These are phyloP conservation scores for Aspergillus indologenus DNA, from an alignment of 495 filamentous ascomycete species.

Conservation along the genomic window DNA sequence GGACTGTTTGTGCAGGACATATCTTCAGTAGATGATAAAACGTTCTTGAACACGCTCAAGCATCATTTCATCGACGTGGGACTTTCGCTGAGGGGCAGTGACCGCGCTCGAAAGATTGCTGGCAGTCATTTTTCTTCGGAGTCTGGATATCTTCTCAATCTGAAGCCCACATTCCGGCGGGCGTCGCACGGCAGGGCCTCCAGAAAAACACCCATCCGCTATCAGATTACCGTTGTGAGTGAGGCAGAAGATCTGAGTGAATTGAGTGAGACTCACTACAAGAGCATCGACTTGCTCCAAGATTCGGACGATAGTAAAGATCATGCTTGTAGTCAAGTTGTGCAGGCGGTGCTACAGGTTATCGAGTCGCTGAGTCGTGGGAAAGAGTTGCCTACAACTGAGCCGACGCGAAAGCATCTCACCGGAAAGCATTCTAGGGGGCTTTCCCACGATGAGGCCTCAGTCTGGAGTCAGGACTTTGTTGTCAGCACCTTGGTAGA, in stretches of 20 bases:
- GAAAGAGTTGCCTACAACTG: neutral
- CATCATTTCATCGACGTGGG: conserved; percentile 6
- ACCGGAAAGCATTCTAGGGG: neutral
- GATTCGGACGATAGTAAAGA: too few species aligned
- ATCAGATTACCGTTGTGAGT: too few species aligned
- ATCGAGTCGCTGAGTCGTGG: neutral
- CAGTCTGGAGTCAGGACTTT: neutral
- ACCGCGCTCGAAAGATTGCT: neutral
- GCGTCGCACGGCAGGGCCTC: too few species aligned
- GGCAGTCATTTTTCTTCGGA: too few species aligned
- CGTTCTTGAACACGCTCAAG: neutral
- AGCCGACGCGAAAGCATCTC: neutral
- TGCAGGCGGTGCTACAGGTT: neutral
- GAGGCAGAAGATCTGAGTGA: too few species aligned
- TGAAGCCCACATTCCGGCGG: too few species aligned
- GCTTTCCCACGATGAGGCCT: neutral
- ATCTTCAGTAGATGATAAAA: neutral
- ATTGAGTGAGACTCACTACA: too few species aligned
- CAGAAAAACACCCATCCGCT: too few species aligned
- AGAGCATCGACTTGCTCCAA: too few species aligned
- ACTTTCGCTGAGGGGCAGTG: conserved; percentile 1
- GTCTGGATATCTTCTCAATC: too few species aligned
- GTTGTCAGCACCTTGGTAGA: conserved; percentile 4
- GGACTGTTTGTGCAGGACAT: conserved; percentile 7
- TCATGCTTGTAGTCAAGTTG: too few species aligned